Percentiles rank a stretch among this genome's conserved stretches.
Evolutionary conservation across 176 grass and related monocot species (phyloP).

Genomic region (Poa annua): DNA sequence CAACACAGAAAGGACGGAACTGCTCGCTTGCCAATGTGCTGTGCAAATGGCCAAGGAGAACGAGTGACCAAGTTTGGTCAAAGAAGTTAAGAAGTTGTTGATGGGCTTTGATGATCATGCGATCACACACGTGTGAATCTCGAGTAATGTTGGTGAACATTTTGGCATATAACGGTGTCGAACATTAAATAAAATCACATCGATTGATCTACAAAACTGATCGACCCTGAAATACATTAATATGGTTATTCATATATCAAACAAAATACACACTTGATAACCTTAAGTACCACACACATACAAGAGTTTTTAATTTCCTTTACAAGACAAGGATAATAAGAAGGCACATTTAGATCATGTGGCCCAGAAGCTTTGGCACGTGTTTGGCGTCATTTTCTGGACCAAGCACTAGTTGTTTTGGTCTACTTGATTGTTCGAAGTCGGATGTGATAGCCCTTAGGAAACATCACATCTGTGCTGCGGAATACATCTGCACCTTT

Average conservation of each 20-base stretch:
- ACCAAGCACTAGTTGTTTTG: background rate
- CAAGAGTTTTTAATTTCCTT: background rate
- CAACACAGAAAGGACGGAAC: no score
- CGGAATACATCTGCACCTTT: background rate
- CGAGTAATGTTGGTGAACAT: no score
- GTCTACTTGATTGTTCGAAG: background rate
- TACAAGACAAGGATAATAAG: background rate
- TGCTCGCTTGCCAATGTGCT: no score
- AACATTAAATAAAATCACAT: no score
- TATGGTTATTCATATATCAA: background rate
- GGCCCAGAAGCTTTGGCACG: background rate
- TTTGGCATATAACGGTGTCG: no score
- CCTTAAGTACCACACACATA: background rate
- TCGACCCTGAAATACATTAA: background rate
- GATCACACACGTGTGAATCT: no score
- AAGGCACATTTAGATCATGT: background rate
- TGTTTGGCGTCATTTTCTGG: background rate
- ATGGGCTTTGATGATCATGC: no score
- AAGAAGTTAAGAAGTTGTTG: no score
- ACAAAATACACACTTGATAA: background rate
- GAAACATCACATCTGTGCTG: background rate
- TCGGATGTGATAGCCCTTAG: slow-evolving; percentile 14
- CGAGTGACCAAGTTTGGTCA: no score
- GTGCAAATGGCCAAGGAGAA: no score
- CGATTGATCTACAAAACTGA: background rate